Conservation (phyloP, 1,139 yeast genomes). For the Kazachstania sp. region DNA sequence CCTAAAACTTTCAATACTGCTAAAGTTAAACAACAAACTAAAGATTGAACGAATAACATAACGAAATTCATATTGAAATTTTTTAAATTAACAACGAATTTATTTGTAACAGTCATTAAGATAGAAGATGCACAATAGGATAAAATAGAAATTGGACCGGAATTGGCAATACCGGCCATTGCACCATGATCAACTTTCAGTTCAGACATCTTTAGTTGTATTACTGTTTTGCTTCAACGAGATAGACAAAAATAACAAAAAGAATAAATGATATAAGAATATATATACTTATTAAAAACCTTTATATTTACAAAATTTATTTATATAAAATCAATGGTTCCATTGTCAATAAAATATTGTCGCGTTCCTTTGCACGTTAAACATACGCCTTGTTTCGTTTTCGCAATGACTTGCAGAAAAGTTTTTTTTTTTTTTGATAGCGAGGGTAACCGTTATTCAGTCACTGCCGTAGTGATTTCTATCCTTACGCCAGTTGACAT, state of each 20-base stretch:
- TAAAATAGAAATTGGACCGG: slow-evolving; percentile 77
- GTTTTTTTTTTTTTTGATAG: background rate
- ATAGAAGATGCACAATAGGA: slow-evolving; percentile 90
- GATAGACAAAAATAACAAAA: too few species aligned
- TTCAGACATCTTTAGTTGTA: slow-evolving; percentile 21
- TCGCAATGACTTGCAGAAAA: too few species aligned
- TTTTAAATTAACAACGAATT: slow-evolving; percentile 78
- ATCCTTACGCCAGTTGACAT: slow-evolving; percentile 19
- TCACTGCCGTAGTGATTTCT: slow-evolving; percentile 9
- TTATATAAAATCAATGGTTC: too few species aligned
- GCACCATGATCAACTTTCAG: slow-evolving; percentile 25
- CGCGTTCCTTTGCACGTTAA: too few species aligned
- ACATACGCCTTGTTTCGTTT: too few species aligned
- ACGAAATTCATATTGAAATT: slow-evolving; percentile 86
- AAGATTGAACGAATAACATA: slow-evolving; percentile 70
- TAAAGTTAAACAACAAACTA: slow-evolving; percentile 73
- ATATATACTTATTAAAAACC: background rate
- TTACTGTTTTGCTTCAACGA: background rate
- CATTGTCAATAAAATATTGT: too few species aligned
- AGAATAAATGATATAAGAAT: background rate
- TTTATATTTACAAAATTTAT: background rate
- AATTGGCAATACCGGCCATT: slow-evolving; percentile 47
- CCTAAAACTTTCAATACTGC: slow-evolving; percentile 62
- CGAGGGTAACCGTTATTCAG: slow-evolving; percentile 19
- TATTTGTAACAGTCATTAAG: slow-evolving; percentile 96